Evolutionary conservation across 495 filamentous ascomycete genomes (phyloP), one percentile per base, ranked within the genome.

Genomic region (Lasiosphaeria hispida): DNA sequence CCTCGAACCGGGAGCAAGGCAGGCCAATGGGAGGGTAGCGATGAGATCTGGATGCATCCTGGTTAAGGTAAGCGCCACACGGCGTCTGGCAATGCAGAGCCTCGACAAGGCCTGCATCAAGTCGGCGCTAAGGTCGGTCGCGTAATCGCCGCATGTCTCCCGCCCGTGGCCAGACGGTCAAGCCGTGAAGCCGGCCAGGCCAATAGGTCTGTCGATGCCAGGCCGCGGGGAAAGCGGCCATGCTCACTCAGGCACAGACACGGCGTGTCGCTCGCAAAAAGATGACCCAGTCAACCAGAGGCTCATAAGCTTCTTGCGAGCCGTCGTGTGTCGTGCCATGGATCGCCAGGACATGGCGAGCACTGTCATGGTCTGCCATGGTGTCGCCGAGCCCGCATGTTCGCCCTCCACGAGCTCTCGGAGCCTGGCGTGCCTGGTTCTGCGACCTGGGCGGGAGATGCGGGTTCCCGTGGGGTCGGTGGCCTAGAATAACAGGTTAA

Each of bases 51-150:
- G 23, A 30, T 30, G 23, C 5, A 30, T 30, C 48, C 37, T 30
- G 57, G 36, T 33, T 15, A 15, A 45, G 48, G 55, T 68, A 68
- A 68, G 60, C 63, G 65, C 65, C 62, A 53, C 47, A 15, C 14
- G 53, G 65, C 59, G 64, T 57, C 40, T 51, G 57, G 40, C 57
- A 30, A 63, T 40, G 63, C 53, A 66, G 58, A 55, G 55, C 34
- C 58, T 56, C 55, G 59, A 47, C 42, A 34, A 34, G 18, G 8
- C 37, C 48, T 35, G 48, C 51, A 54, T 39, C 48, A 39, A 57
- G 35, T 48, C 34, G 62, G 66, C 66, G 63, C 53, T 61, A 59
- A 61, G 56, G 39, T 38, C 44, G 48, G 41, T 60, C 19, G 52
- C 60, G 55, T 40, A 48, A 37, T 49, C 49, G 37, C 35, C 47